These are phyloP conservation scores for Nicotiana tomentosiformis DNA, from an alignment of 257 asterid species.

Conservation along the genomic window DNA sequence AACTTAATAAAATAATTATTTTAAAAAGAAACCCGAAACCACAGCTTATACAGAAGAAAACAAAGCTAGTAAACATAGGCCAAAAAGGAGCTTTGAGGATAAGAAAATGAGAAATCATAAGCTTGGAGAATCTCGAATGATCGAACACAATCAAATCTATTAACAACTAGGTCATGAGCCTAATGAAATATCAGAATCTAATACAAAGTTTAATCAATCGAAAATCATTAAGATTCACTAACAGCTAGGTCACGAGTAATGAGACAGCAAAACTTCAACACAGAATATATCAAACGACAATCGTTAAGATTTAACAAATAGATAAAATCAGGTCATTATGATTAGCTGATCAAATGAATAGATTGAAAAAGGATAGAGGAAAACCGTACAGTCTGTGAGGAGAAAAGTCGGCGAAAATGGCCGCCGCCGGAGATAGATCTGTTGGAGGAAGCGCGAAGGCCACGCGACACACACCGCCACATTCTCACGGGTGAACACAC, in stretches of 20 bases:
- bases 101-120: neutral
- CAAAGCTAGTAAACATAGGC: neutral
- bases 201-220: neutral
- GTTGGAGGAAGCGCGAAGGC: conserved; percentile 53
- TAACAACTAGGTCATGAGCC: neutral
- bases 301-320: neutral
- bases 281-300: neutral
- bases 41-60: neutral
- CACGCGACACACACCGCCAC: conserved; percentile 97
- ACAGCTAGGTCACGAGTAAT: neutral
- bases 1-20: neutral
- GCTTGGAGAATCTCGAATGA: neutral
- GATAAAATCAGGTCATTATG: neutral
- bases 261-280: neutral
- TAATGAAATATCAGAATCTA: no score
- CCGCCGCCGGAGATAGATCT: conserved; percentile 53
- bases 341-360: neutral
- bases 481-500: conserved; percentile 20
- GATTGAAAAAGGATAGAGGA: neutral
- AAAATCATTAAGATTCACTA: neutral
- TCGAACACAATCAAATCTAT: neutral
- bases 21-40: neutral
- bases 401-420: conserved; percentile 51
- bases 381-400: conserved; percentile 49
- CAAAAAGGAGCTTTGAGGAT: no score